Evolutionary conservation across 1,139 yeast genomes (phyloP).

Genomic region (Sugiyamaella neomexicana): DNA sequence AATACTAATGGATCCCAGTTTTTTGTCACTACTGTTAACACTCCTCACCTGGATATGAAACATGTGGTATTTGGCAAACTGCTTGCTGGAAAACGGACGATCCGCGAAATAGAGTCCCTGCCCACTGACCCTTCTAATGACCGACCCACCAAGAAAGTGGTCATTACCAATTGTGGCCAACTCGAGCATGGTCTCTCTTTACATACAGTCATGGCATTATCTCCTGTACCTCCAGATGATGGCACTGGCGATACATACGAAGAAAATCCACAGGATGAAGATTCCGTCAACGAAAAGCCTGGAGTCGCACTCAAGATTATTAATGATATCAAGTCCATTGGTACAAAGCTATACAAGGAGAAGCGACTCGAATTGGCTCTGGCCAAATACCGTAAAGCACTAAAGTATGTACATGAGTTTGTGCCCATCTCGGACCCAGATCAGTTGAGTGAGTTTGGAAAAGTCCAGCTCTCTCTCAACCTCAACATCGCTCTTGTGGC

Average conservation of each 20-base stretch:
- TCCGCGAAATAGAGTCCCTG: conserved; percentile 71
- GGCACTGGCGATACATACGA: conserved; percentile 87
- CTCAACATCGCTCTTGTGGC: conserved; percentile 78
- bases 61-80: conserved; percentile 97
- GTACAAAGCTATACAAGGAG: conserved; percentile 70
- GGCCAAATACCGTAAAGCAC: conserved; percentile 70
- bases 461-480: conserved; percentile 50
- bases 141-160: conserved; percentile 64
- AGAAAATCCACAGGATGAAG: conserved; percentile 59
- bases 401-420: conserved; percentile 65
- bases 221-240: conserved; percentile 48
- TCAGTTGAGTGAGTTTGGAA: conserved; percentile 41
- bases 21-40: conserved; percentile 78
- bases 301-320: conserved; percentile 68
- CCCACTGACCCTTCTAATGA: conserved; percentile 67
- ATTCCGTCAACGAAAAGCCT: conserved; percentile 54
- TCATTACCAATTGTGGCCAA: conserved; percentile 78
- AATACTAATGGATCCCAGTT: conserved; percentile 95
- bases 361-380: conserved; percentile 55
- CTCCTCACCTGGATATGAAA: conserved; percentile 87
- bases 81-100: conserved; percentile 75
- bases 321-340: conserved; percentile 66
- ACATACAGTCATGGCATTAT: conserved; percentile 25
- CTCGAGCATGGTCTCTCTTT: conserved; percentile 62
- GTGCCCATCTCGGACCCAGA: conserved; percentile 49